phyloP scores from a whole-genome alignment of 1,284 basidiomycete species.

The Cutaneotrichosporon sp. region DNA sequence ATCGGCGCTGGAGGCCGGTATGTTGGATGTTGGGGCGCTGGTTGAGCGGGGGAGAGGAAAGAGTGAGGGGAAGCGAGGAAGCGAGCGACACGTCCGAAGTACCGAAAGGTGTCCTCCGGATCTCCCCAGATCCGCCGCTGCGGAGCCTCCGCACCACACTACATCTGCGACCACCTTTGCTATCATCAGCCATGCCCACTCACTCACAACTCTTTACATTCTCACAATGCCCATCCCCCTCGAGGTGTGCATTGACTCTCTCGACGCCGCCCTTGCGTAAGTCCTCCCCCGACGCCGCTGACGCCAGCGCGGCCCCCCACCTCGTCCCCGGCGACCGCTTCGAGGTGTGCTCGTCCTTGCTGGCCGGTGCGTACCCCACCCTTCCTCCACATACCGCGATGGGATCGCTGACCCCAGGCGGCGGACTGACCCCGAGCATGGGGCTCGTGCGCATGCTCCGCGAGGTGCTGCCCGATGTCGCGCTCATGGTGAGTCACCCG shows the following conservation, averaged over 20 bases:
- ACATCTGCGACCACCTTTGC: not conserved
- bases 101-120: too few relatives aligned
- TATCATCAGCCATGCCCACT: not conserved
- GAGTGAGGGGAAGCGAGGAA: too few relatives aligned
- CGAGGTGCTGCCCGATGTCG: slow-evolving; percentile 57
- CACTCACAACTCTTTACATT: not conserved
- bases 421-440: slow-evolving; percentile 73
- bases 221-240: slow-evolving; percentile 51
- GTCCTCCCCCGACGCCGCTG: slow-evolving; percentile 10
- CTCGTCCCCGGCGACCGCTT: slow-evolving; percentile 54
- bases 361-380: slow-evolving; percentile 35
- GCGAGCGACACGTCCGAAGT: too few relatives aligned
- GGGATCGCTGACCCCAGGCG: slow-evolving; percentile 54
- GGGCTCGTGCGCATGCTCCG: slow-evolving; percentile 66
- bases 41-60: not conserved
- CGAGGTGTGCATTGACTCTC: slow-evolving; percentile 77
- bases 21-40: not conserved
- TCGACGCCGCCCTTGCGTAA: slow-evolving; percentile 61
- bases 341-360: slow-evolving; percentile 72
- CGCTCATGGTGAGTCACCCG: slow-evolving; percentile 66
- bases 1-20: too few relatives aligned
- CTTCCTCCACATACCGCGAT: too few relatives aligned
- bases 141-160: too few relatives aligned
- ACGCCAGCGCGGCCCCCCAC: slow-evolving; percentile 18
- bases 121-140: not conserved